Evolutionary conservation across 371 early-diverging fungal genomes (phyloP), one percentile per base, ranked within the genome.

Genomic region (Zopfochytrium polystomum): DNA sequence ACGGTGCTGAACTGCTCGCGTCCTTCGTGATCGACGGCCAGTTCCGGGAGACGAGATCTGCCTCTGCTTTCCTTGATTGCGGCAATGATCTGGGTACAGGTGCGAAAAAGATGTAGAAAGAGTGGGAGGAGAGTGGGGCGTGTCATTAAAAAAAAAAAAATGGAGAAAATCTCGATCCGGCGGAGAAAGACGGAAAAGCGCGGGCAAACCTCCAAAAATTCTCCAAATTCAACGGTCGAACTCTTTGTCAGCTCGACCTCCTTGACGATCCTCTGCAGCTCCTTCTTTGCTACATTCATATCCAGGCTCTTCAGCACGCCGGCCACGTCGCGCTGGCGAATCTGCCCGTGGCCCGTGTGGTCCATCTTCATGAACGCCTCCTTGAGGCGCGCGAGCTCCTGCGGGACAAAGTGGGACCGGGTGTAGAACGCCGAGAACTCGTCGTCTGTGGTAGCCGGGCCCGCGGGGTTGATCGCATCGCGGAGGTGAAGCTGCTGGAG

Each of bases 161-260:
- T 22, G 11, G 22, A 54, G 13, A 13, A 57, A 57, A 57, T 15
- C 29, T 22, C 26, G 13, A 45, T 20, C 3, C 33, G n/a, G n/a
- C 15, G 1, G 31, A 27, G 13, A 1, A 5, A n/a, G 31, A 62
- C n/a, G n/a, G n/a, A n/a, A n/a, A n/a, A n/a, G n/a, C n/a, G n/a
- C n/a, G n/a, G n/a, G n/a, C n/a, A 47, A 7, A 87, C 81, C 63
- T 87, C 88, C 58, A 90, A 75, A 71, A 88, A 86, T 72, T 90
- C 87, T 64, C 85, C 82, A 66, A 89, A 89, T 68, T 89, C 89
- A 22, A 90, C 75, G 1, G 73, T 38, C 25, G 79, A 77, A 20
- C 65, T 72, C 43, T 66, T 61, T 32, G 74, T 76, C 58, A 86
- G 58, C 34, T 79, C 71, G 18, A 85, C 80, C 31, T 78, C 75